These are phyloP conservation scores for Daedaleopsis nitida DNA, from an alignment of 768 basidiomycete genomes.

Conservation along the genomic window DNA sequence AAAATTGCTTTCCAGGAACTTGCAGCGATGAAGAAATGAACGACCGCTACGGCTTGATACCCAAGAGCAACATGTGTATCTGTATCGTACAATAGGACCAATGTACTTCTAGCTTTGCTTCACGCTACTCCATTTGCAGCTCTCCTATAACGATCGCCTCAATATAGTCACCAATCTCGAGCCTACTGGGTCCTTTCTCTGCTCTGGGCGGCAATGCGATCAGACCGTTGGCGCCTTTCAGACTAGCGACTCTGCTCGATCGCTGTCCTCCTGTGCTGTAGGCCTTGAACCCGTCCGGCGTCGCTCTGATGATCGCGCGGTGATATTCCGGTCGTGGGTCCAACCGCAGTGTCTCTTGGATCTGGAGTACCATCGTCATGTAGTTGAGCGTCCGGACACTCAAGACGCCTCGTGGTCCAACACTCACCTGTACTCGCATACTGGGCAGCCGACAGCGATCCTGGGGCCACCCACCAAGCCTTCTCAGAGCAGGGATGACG, in stretches of 20 bases:
- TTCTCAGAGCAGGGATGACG: slow-evolving; percentile 77
- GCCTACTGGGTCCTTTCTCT: slow-evolving; percentile 32
- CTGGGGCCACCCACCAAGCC: slow-evolving; percentile 66
- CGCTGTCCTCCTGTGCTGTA: slow-evolving; percentile 86
- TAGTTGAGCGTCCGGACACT: background rate
- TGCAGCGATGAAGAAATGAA: slow-evolving; percentile 26
- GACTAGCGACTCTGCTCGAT: slow-evolving; percentile 78
- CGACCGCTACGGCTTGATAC: background rate
- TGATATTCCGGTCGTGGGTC: slow-evolving; percentile 84
- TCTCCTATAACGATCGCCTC: slow-evolving; percentile 74
- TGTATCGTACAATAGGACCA: slow-evolving; percentile 12
- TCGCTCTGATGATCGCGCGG: slow-evolving; percentile 62
- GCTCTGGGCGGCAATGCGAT: slow-evolving; percentile 60
- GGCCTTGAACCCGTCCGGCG: slow-evolving; percentile 54
- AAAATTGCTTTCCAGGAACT: slow-evolving; percentile 18
- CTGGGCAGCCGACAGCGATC: slow-evolving; percentile 58
- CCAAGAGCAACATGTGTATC: background rate
- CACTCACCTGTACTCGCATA: slow-evolving; percentile 62
- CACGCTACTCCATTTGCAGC: slow-evolving; percentile 40
- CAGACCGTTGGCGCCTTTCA: slow-evolving; percentile 81
- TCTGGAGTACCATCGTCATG: slow-evolving; percentile 33
- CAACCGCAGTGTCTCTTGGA: slow-evolving; percentile 62
- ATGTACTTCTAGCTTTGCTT: slow-evolving; percentile 4
- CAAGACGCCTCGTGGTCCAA: background rate
- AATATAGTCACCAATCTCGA: slow-evolving; percentile 58